Conservation (phyloP, 2,329 filamentous ascomycete genomes). For the Colletotrichum sp. region DNA sequence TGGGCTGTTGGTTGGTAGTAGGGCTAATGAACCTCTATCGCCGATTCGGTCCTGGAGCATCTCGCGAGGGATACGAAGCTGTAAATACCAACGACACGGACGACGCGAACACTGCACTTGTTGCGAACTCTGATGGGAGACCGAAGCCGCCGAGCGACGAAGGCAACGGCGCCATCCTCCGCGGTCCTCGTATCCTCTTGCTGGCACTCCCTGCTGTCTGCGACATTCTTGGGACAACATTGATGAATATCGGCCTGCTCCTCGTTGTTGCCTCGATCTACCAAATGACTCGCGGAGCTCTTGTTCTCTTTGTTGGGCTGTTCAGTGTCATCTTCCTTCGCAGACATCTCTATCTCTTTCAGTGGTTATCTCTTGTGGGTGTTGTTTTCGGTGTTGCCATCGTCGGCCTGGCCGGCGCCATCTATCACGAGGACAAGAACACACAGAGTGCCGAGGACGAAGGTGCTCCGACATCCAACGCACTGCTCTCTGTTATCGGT, state of each 20-base stretch:
- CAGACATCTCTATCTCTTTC: constrained; percentile 80
- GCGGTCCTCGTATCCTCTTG: constrained; percentile 73
- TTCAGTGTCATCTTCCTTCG: constrained; percentile 93
- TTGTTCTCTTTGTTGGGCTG: constrained; percentile 93
- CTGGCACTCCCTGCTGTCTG: constrained; percentile 88
- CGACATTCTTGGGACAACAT: constrained; percentile 92
- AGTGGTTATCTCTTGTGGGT: constrained; percentile 87
- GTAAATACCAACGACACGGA: constrained; percentile 54
- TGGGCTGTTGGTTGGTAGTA: constrained; percentile 94
- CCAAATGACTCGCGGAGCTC: constrained; percentile 95
- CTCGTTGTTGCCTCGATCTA: constrained; percentile 97
- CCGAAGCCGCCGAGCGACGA: constrained; percentile 53
- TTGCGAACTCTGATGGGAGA: constrained; percentile 43
- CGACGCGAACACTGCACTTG: constrained; percentile 47
- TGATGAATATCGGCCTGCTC: constrained; percentile 95
- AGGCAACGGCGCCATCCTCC: constrained; percentile 63
- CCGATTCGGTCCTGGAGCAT: constrained; percentile 52
- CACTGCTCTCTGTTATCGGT: constrained; percentile 77
- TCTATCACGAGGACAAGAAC: constrained; percentile 72
- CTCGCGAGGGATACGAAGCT: constrained; percentile 67
- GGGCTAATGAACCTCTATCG: constrained; percentile 71
- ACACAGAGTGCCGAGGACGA: constrained; percentile 29
- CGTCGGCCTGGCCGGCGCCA: constrained; percentile 86
- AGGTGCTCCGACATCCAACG: constrained; percentile 33
- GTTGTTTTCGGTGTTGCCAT: constrained; percentile 88